phyloP scores from a whole-genome alignment of 306 rosid genomes.

The Senna tora region DNA sequence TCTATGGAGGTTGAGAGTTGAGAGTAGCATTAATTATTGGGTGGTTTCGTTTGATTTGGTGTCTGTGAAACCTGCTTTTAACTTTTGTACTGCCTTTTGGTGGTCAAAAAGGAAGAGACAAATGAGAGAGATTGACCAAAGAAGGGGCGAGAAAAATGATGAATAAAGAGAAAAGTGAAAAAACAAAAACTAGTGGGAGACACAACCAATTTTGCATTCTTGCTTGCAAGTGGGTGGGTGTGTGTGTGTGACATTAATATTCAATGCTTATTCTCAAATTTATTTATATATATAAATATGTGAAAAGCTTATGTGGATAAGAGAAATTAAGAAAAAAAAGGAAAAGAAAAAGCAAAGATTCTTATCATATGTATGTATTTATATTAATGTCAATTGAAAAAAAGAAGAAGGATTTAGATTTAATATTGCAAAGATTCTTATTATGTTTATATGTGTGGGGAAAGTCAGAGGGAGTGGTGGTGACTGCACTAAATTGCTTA shows the following conservation, averaged over 20 bases:
- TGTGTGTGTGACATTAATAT: slow-evolving; percentile 16
- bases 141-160: neutral
- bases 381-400: slow-evolving; percentile 32
- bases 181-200: slow-evolving; percentile 15
- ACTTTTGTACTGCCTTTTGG: slow-evolving; percentile 6
- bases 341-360: neutral
- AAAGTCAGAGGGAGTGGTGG: slow-evolving; percentile 28
- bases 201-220: slow-evolving; percentile 33
- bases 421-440: neutral
- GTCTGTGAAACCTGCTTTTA: slow-evolving; percentile 20
- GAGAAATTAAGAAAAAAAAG: neutral
- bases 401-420: neutral
- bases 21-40: neutral
- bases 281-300: no score
- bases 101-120: slow-evolving; percentile 38
- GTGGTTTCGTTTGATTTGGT: neutral
- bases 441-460: neutral
- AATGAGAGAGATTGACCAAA: slow-evolving; percentile 39
- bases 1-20: neutral
- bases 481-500: slow-evolving; percentile 32
- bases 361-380: neutral
- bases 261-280: neutral
- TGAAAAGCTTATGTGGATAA: neutral
- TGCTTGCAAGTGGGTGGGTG: slow-evolving; percentile 29
- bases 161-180: neutral